phyloP scores from a whole-genome alignment of 208 protist genomes.

The Leishmania gerbilli region DNA sequence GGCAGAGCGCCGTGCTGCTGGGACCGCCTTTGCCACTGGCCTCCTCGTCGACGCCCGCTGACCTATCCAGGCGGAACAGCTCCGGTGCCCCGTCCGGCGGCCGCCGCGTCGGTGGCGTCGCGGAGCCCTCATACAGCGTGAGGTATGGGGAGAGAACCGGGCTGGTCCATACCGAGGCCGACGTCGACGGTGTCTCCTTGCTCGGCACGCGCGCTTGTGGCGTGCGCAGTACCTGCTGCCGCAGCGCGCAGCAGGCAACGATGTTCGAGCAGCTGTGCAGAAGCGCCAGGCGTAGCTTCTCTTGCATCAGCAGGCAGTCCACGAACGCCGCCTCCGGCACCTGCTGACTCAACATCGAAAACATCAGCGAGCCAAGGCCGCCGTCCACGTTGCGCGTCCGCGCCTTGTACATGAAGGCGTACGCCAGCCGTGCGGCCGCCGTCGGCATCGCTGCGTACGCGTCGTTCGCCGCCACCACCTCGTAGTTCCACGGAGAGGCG shows the following conservation, averaged over 20 bases:
- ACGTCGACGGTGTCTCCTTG: not conserved
- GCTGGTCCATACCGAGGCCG: constrained; percentile 7
- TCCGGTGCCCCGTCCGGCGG: not conserved
- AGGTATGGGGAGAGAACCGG: constrained; percentile 13
- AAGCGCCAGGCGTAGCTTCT: constrained; percentile 52
- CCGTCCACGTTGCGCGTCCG: constrained; percentile 49
- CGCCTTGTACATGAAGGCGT: constrained; percentile 45
- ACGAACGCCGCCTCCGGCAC: constrained; percentile 49
- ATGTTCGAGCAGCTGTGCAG: constrained; percentile 26
- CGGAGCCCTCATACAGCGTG: constrained; percentile 4
- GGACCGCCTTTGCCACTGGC: not conserved
- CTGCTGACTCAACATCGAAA: constrained; percentile 41
- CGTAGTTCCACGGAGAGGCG: constrained; percentile 46
- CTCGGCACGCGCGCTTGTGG: not conserved
- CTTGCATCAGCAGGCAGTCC: constrained; percentile 46
- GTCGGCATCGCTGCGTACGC: constrained; percentile 15
- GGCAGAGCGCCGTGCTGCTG: not conserved
- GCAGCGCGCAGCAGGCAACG: constrained; percentile 20
- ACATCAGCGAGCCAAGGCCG: constrained; percentile 48
- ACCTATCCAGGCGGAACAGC: not conserved
- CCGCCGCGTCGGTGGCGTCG: not conserved
- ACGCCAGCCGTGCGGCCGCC: constrained; percentile 37
- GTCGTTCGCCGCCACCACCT: constrained; percentile 23
- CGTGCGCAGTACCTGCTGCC: constrained; percentile 10
- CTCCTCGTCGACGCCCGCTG: not conserved